Conservation (phyloP, 345 rosid species). For the Euclidium syriacum region DNA sequence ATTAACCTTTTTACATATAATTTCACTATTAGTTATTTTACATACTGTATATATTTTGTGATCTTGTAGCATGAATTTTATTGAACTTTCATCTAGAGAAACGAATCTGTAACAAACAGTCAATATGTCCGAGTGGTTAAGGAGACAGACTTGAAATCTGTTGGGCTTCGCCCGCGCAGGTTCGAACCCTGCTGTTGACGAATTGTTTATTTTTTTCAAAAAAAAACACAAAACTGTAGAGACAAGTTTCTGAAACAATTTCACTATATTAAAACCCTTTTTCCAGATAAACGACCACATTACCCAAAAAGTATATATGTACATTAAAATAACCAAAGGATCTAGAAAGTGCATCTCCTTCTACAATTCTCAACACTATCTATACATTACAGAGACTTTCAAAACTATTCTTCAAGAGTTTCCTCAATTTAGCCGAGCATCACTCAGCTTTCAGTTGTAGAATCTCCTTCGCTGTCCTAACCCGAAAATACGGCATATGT, state of each 20-base stretch:
- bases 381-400: slow-evolving; percentile 2
- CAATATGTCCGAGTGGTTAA: slow-evolving; percentile 99
- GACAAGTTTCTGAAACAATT: too few species aligned
- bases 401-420: background rate
- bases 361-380: slow-evolving; percentile 13
- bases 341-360: background rate
- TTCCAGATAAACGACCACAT: background rate
- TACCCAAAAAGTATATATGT: background rate
- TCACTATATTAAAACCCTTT: background rate
- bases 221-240: too few species aligned
- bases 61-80: too few species aligned
- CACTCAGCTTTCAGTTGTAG: slow-evolving; percentile 84
- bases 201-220: too few species aligned
- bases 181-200: slow-evolving; percentile 93
- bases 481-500: slow-evolving; percentile 85
- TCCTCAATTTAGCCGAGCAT: slow-evolving; percentile 11
- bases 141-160: slow-evolving; percentile 97
- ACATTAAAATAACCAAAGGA: slow-evolving; percentile 1
- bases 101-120: too few species aligned
- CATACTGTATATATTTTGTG: too few species aligned
- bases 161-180: slow-evolving; percentile 83
- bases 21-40: too few species aligned
- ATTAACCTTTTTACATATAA: too few species aligned
- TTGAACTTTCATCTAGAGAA: too few species aligned
- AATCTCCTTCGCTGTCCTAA: slow-evolving; percentile 86